Evolutionary conservation across 345 rosid species (phyloP), one percentile per base, ranked within the genome.

Genomic region (Pseudoturritis turrita): DNA sequence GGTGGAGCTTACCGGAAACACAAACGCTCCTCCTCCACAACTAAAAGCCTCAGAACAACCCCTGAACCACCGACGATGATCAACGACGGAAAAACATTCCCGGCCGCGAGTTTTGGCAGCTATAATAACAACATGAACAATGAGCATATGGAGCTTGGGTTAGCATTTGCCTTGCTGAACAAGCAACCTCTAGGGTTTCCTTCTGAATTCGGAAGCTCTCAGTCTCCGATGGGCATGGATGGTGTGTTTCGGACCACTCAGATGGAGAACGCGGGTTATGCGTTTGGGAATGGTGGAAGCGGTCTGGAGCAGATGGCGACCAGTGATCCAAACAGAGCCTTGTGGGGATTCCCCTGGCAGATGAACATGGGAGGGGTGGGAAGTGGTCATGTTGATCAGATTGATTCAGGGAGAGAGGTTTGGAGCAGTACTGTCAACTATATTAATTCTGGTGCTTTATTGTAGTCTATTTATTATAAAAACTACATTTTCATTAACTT

Each of bases 271-370:
- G 45, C 37, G 0, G 55, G 59, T 39, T 66, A 65, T 65, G 78
- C 54, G 46, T 74, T 74, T 47, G 68, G 78, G 4, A 74, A 66
- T 25, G 83, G 79, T 23, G 64, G 40, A 61, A 46, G 75, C 45
- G 82, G 78, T 18, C 54, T 77, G 36, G 75, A 75, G 65, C 41
- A 70, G 25, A 59, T 66, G 44, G 82, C 72, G 54, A 73, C 53
- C 22, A 57, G 21, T 58, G 88, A 84, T 68, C 69, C 73, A 21
- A 79, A 61, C 43, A 83, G 41, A 76, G 69, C 77, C 43, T 72
- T 86, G 64, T 82, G 84, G 88, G 93, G 89, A 7, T 82, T 79
- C 53, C 97, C 96, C 1, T 91, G 97, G 93, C 91, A 84, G 74
- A 68, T 69, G 18, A 68, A 68, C 75, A 68, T 79, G 29, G 74